These are phyloP conservation scores for Huntiella savannae DNA, from an alignment of 2,329 filamentous ascomycete species.

Conservation along the genomic window DNA sequence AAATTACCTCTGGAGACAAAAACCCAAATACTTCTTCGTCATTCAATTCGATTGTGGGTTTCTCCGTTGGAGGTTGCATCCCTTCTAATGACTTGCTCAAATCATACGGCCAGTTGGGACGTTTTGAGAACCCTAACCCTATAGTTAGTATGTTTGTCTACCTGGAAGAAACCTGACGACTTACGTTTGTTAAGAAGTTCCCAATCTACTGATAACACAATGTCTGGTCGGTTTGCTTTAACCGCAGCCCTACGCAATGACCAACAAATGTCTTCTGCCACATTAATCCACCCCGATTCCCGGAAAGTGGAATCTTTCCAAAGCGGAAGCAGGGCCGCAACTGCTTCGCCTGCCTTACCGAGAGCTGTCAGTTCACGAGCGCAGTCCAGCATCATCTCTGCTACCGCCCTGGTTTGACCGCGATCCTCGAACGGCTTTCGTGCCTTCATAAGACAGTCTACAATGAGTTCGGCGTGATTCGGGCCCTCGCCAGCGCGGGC, in stretches of 20 bases:
- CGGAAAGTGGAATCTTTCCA: slow-evolving; percentile 40
- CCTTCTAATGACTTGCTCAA: slow-evolving; percentile 36
- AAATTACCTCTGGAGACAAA: slow-evolving; percentile 35
- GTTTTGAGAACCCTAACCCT: slow-evolving; percentile 30
- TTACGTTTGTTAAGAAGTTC: slow-evolving; percentile 40
- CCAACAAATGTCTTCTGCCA: slow-evolving; percentile 42
- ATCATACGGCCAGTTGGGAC: slow-evolving; percentile 41
- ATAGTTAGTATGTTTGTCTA: neutral
- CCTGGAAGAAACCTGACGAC: slow-evolving; percentile 15
- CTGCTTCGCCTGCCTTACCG: slow-evolving; percentile 32
- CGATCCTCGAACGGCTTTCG: slow-evolving; percentile 34
- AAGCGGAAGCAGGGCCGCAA: slow-evolving; percentile 34
- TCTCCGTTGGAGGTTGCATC: slow-evolving; percentile 21
- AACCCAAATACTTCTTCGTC: slow-evolving; percentile 35
- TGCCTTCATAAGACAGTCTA: slow-evolving; percentile 32
- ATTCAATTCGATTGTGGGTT: slow-evolving; percentile 30
- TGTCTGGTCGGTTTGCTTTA: slow-evolving; percentile 30
- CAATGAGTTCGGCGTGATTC: slow-evolving; percentile 36
- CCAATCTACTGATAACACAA: slow-evolving; percentile 45
- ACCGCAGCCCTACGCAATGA: slow-evolving; percentile 37
- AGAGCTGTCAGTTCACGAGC: slow-evolving; percentile 34
- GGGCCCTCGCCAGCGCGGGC: slow-evolving; percentile 31
- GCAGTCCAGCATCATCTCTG: slow-evolving; percentile 38
- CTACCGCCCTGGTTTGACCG: slow-evolving; percentile 31
- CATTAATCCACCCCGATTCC: slow-evolving; percentile 38